Conservation (phyloP, 305 asterid genomes). For the Ajuga reptans region DNA sequence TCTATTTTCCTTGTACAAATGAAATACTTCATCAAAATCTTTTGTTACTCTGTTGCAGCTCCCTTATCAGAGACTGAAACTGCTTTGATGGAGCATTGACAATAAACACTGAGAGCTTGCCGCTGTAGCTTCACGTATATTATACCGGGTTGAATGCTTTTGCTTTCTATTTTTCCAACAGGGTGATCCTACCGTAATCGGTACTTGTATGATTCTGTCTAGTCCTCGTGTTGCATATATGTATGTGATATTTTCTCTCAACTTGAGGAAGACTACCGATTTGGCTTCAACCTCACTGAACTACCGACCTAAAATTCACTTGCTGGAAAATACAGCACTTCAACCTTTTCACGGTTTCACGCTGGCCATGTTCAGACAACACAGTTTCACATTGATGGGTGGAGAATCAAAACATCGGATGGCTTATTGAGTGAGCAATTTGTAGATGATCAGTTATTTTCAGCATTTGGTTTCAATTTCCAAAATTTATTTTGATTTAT, state of each 20-base stretch:
- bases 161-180: constrained; percentile 16
- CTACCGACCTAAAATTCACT: background rate
- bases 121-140: constrained; percentile 23
- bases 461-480: constrained; percentile 2
- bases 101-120: constrained; percentile 15
- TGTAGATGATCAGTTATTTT: constrained; percentile 18
- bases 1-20: background rate
- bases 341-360: background rate
- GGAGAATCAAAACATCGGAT: constrained; percentile 16
- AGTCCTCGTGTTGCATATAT: constrained; percentile 25
- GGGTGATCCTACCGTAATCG: constrained; percentile 18
- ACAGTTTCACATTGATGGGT: constrained; percentile 12
- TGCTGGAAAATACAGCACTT: constrained; percentile 2
- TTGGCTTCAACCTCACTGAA: constrained; percentile 19
- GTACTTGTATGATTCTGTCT: constrained; percentile 30
- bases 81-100: constrained; percentile 48
- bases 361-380: constrained; percentile 20
- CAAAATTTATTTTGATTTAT: constrained; percentile 11
- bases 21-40: constrained; percentile 16
- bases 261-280: constrained; percentile 23
- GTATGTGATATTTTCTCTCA: constrained; percentile 16
- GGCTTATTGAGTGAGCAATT: constrained; percentile 24
- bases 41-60: constrained; percentile 32
- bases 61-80: constrained; percentile 54
- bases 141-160: background rate